Conservation (phyloP, 140 eudicot genomes). For the Erigeron philadelphicus region DNA sequence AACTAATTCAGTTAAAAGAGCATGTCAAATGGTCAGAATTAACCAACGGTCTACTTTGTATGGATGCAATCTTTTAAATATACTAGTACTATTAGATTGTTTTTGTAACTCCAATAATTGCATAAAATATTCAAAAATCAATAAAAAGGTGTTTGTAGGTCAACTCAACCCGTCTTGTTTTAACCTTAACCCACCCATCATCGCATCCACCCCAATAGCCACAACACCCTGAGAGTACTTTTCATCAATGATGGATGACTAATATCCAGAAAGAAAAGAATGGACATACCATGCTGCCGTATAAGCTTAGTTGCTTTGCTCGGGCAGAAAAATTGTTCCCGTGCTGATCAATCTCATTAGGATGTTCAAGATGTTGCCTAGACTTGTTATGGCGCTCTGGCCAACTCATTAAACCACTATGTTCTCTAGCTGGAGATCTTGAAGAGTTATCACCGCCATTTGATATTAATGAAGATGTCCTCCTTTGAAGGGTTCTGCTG, state of each 20-base stretch:
- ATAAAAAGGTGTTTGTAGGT: no score
- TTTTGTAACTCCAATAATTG: no score
- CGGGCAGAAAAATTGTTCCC: constrained; percentile 51
- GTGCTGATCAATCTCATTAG: constrained; percentile 26
- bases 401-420: constrained; percentile 75
- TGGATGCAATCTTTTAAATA: no score
- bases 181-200: not conserved
- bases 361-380: constrained; percentile 25
- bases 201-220: not conserved
- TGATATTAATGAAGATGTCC: constrained; percentile 55
- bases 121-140: no score
- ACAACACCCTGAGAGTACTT: not conserved
- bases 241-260: not conserved
- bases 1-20: not conserved
- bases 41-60: not conserved
- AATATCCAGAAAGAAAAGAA: not conserved
- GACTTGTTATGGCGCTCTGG: constrained; percentile 43
- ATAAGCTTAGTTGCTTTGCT: constrained; percentile 80
- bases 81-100: no score
- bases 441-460: constrained; percentile 40
- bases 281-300: constrained; percentile 71
- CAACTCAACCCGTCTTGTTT: no score
- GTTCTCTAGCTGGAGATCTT: constrained; percentile 44
- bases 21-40: not conserved
- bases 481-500: constrained; percentile 43